Conservation (phyloP, 352 stramenopile genomes). For the Globisporangium cylindrosporum region DNA sequence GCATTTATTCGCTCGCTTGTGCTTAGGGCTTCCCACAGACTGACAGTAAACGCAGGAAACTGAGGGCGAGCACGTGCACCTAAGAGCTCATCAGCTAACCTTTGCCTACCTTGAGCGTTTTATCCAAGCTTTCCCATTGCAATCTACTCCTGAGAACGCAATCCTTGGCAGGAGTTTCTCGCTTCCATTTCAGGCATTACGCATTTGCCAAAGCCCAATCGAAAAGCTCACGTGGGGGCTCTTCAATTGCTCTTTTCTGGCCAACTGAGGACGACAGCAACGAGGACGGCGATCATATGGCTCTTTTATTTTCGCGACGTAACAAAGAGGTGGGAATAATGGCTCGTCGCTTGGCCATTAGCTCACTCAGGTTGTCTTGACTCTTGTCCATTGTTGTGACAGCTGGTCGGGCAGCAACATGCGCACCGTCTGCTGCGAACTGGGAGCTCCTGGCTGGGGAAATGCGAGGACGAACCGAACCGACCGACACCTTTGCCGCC, state of each 20-base stretch:
- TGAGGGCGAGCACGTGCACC: neutral
- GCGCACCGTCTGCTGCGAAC: neutral
- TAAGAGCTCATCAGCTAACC: neutral
- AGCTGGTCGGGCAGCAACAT: neutral
- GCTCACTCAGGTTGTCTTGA: neutral
- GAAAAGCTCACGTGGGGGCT: neutral
- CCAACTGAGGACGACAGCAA: neutral
- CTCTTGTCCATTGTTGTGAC: neutral
- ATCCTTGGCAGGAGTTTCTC: neutral
- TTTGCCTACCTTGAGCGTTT: neutral
- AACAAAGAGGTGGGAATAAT: neutral
- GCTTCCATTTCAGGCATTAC: neutral
- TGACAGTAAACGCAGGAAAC: neutral
- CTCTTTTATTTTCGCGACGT: slow-evolving; percentile 3
- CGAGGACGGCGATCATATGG: neutral
- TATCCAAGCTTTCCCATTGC: neutral
- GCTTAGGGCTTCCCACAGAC: neutral
- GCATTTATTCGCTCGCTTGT: neutral
- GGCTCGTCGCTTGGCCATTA: slow-evolving; percentile 3
- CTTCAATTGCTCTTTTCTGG: neutral
- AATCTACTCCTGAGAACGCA: neutral
- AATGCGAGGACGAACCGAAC: neutral
- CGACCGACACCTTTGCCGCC: neutral
- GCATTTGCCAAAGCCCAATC: neutral
- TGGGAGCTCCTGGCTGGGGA: neutral